Evolutionary conservation across 1,284 basidiomycete genomes (phyloP).

Genomic region (Ganoderma boninense): DNA sequence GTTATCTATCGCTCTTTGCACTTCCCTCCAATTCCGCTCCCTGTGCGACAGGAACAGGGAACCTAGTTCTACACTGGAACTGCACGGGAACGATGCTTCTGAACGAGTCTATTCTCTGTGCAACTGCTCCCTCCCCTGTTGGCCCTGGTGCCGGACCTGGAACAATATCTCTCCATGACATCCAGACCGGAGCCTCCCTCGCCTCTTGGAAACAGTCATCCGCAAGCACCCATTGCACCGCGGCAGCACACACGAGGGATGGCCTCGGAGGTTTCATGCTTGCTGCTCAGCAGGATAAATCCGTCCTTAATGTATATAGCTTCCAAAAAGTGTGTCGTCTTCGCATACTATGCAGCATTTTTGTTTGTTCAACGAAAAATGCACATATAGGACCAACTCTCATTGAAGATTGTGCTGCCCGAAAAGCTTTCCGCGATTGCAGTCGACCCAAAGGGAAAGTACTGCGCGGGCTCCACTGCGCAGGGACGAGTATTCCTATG

Average conservation of each 20-base stretch:
- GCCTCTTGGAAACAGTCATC: constrained; percentile 82
- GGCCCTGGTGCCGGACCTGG: constrained; percentile 56
- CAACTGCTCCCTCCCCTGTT: constrained; percentile 57
- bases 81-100: constrained; percentile 55
- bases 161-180: constrained; percentile 72
- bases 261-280: constrained; percentile 81
- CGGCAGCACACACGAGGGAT: constrained; percentile 67
- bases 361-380: background rate
- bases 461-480: constrained; percentile 87
- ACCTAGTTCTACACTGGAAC: background rate
- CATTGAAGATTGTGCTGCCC: constrained; percentile 87
- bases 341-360: background rate
- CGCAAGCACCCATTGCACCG: constrained; percentile 63
- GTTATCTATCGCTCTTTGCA: background rate
- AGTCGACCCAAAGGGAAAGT: constrained; percentile 75
- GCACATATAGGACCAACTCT: constrained; percentile 76
- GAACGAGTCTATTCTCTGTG: constrained; percentile 73
- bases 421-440: constrained; percentile 88
- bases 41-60: background rate
- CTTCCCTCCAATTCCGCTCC: background rate
- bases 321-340: constrained; percentile 76
- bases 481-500: constrained; percentile 94
- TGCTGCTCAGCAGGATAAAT: constrained; percentile 81
- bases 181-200: constrained; percentile 72
- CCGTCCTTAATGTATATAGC: constrained; percentile 81